Evolutionary conservation across 2,329 filamentous ascomycete genomes (phyloP), one percentile per base, ranked within the genome.

Genomic region (Cercospora janseana): DNA sequence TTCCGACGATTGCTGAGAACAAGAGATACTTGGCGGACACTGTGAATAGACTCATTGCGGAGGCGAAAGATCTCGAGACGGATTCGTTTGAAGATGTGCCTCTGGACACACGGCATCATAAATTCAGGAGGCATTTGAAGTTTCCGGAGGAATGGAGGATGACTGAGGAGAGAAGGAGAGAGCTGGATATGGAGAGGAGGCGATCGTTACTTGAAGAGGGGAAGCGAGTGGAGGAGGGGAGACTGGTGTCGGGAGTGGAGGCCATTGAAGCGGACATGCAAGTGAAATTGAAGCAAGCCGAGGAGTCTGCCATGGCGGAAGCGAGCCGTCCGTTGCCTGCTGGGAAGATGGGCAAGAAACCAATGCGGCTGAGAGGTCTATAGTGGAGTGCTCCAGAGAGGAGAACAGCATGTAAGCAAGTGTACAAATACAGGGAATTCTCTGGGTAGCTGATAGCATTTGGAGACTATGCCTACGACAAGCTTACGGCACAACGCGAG

Each of bases 81-180:
- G 92, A 98, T 60, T 87, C 80, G 8, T 96, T 97, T 63, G 84
- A 84, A 58, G 93, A 98, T 67, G 73, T 98, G 23, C 92, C 93
- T 2, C 79, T 97, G 41, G 91, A 98, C 66, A 85, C 88, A 53
- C 80, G 93, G 62, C 92, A 97, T 70, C 84, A 92, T 74, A 84
- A 80, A 64, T 76, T 79, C 55, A 87, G 86, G 74, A 69, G 69
- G 32, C 81, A 80, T 66, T 77, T 81, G 47, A 78, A 76, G 57
- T 97, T 96, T 70, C 93, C 93, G 2, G 78, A 82, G 60, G 81
- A 83, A 60, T 98, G 93, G 93, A 80, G 79, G 52, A 72, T 98
- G 77, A 91, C 86, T 2, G 72, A 80, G 38, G 76, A 87, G 71
- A 79, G 88, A 56, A 79, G 77, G 65, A 67, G 73, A 63, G 77